Conservation (phyloP, 305 asterid species). For the Solanum aculeatissimum region DNA sequence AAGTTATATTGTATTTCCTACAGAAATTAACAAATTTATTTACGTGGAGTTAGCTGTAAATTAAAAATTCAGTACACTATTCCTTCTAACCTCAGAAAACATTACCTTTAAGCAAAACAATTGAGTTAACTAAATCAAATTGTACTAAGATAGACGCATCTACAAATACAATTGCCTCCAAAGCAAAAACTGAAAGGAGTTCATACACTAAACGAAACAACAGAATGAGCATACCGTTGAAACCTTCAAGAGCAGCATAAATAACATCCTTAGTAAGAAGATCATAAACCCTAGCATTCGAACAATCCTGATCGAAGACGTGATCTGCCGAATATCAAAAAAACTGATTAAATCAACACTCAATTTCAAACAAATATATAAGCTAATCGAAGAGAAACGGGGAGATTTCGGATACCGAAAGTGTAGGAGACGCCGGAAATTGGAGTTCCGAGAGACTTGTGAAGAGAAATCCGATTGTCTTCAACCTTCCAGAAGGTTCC, state of each 20-base stretch:
- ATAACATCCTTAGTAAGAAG: constrained; percentile 65
- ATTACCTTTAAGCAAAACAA: neutral
- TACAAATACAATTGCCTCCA: neutral
- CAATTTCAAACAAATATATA: neutral
- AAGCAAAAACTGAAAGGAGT: neutral
- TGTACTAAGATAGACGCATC: neutral
- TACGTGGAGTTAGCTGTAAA: neutral
- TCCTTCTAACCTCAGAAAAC: neutral
- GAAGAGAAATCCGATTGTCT: constrained; percentile 70
- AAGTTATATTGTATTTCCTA: neutral
- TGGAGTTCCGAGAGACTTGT: constrained; percentile 65
- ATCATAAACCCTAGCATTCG: constrained; percentile 63
- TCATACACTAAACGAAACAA: neutral
- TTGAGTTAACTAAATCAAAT: neutral
- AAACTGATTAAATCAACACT: neutral
- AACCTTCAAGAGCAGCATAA: constrained; percentile 71
- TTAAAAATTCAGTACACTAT: neutral
- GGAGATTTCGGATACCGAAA: constrained; percentile 38
- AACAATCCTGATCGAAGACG: constrained; percentile 72
- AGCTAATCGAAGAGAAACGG: neutral
- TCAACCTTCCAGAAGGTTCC: constrained; percentile 77
- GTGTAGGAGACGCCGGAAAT: constrained; percentile 70
- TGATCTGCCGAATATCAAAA: constrained; percentile 44
- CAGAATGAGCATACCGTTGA: constrained; percentile 42
- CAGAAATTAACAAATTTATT: neutral